Evolutionary conservation across 2,329 filamentous ascomycete genomes (phyloP).

Genomic region (Microdochium trichocladiopsis): DNA sequence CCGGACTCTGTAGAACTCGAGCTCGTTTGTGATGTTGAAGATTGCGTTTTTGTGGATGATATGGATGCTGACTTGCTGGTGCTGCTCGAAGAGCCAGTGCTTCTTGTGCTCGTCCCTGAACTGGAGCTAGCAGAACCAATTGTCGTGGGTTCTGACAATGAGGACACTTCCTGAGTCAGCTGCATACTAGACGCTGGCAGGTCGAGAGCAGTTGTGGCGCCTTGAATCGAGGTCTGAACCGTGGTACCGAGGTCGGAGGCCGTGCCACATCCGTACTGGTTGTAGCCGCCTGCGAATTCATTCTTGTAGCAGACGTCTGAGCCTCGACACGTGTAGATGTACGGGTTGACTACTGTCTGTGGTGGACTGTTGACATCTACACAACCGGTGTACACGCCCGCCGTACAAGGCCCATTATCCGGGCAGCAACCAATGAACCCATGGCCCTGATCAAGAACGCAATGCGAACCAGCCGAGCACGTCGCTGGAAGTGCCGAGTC

Average conservation of each 20-base stretch:
- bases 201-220: slow-evolving; percentile 25
- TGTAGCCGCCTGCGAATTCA: slow-evolving; percentile 45
- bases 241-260: slow-evolving; percentile 39
- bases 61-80: slow-evolving; percentile 3
- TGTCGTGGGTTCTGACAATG: slow-evolving; percentile 32
- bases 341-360: slow-evolving; percentile 46
- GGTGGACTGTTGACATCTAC: slow-evolving; percentile 43
- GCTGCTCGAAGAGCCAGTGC: slow-evolving; percentile 6
- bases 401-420: slow-evolving; percentile 40
- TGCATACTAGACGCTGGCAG: slow-evolving; percentile 31
- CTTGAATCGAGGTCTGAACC: slow-evolving; percentile 38
- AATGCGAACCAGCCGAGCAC: slow-evolving; percentile 50
- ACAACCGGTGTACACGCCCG: slow-evolving; percentile 50
- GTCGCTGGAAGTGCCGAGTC: slow-evolving; percentile 45
- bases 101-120: slow-evolving; percentile 2
- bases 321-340: slow-evolving; percentile 48
- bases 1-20: slow-evolving; percentile 7
- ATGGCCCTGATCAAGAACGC: slow-evolving; percentile 42
- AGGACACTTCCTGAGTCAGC: slow-evolving; percentile 30
- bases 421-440: slow-evolving; percentile 51
- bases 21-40: slow-evolving; percentile 6
- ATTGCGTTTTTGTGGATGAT: slow-evolving; percentile 2
- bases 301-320: slow-evolving; percentile 48
- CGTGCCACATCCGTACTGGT: slow-evolving; percentile 50
- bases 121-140: slow-evolving; percentile 22